Base-by-base conservation (phyloP, 139 green algal species). In the Chlorella sp. region DNA sequence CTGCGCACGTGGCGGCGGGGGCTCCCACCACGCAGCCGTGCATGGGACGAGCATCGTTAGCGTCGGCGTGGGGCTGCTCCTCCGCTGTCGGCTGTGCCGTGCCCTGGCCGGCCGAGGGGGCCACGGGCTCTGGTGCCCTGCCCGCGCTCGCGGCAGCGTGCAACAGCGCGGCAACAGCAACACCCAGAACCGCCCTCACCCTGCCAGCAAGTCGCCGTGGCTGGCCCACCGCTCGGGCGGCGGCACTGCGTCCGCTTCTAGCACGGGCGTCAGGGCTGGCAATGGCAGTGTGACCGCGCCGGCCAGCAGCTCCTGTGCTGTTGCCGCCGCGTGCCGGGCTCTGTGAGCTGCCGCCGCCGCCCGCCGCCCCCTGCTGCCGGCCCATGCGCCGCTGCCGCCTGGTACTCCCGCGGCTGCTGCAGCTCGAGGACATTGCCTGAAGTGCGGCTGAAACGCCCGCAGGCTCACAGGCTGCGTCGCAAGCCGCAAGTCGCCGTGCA, bases 121-220 rank as follows among this genome's bases (percentile, higher is more conserved):
- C n/a, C n/a, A n/a, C n/a, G n/a, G n/a, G n/a, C n/a, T n/a, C n/a
- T n/a, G n/a, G n/a, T n/a, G n/a, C n/a, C n/a, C n/a, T n/a, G n/a
- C n/a, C n/a, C n/a, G n/a, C n/a, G n/a, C n/a, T n/a, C n/a, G n/a
- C n/a, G n/a, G n/a, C n/a, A n/a, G n/a, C n/a, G n/a, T n/a, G 48
- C 48, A 58, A 58, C 17, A 58, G 48, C 17, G 21, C 48, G 48
- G 21, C 48, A 17, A 58, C 17, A 1, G 48, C 17, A n/a, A 21
- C 17, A n/a, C 21, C 17, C 17, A 58, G 17, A 17, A 58, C 17
- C 11, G 43, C 15, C 21, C 74, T 75, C 31, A 73, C 74, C 74
- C 74, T 35, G 46, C 33, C 42, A 80, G 62, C 41, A 80, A 35
- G 38, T 80, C 74, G 15, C 31, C 45, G 43, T 80, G 74, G 4